Percentiles rank a stretch among this genome's conserved stretches.
These are phyloP conservation scores for Cinnamomum micranthum DNA, from an alignment of 164 flowering plant species.

Conservation along the genomic window DNA sequence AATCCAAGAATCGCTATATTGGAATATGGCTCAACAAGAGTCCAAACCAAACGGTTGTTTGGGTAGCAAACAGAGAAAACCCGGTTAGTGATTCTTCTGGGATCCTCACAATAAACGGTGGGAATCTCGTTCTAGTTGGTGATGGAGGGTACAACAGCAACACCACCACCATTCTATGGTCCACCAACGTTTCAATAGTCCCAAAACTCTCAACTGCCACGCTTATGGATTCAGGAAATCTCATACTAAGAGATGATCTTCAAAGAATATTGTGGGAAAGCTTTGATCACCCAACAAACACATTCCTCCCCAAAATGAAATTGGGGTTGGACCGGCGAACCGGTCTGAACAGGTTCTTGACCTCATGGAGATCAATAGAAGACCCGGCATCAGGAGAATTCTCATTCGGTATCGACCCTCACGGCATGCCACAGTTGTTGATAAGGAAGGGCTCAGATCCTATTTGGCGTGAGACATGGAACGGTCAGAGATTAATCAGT, in stretches of 20 bases:
- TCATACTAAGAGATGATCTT: conserved; percentile 26
- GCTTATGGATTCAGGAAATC: conserved; percentile 44
- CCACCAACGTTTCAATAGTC: not conserved
- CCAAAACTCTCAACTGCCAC: conserved; percentile 11
- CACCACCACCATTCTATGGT: no score
- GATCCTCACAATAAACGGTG: conserved; percentile 20
- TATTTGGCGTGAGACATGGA: conserved; percentile 30
- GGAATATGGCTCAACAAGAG: conserved; percentile 25
- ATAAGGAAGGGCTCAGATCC: not conserved
- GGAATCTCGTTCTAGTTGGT: conserved; percentile 18
- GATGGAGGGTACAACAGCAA: no score
- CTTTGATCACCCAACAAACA: conserved; percentile 19
- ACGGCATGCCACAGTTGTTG: conserved; percentile 32
- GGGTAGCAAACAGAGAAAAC: conserved; percentile 61
- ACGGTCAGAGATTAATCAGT: no score
- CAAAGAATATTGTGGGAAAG: not conserved
- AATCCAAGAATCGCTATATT: conserved; percentile 8
- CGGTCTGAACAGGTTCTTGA: conserved; percentile 2
- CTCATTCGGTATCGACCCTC: conserved; percentile 22
- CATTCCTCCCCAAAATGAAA: conserved; percentile 27
- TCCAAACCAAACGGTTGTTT: conserved; percentile 24
- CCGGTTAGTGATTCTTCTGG: conserved; percentile 40
- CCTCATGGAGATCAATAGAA: conserved; percentile 29
- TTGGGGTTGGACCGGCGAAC: conserved; percentile 20
- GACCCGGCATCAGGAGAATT: conserved; percentile 44